Base-by-base conservation (phyloP, 768 basidiomycete genomes). In the Epithele typhae region DNA sequence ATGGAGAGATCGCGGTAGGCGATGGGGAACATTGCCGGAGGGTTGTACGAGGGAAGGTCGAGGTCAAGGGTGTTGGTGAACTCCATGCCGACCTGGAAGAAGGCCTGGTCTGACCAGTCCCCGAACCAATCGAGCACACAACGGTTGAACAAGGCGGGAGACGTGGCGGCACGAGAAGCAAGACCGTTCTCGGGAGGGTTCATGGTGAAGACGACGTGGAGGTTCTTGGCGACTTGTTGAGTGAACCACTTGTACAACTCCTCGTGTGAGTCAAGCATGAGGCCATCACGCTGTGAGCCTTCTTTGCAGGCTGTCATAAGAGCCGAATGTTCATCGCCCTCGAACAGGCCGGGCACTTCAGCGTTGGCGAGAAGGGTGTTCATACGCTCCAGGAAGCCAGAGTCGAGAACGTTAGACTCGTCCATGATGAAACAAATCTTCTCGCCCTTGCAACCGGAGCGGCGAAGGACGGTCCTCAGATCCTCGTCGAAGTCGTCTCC, bases 371-470 rank as follows among this genome's bases (percentile, higher is more conserved):
- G 78, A 12, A 99, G 79, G 0, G 96, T 99, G 65, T 99, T 99
- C 95, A 99, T 98, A n/a, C 96, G 83, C 64, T 99, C 96, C 54
- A 99, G 70, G 77, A 99, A 99, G 37, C 96, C 96, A 11, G 96
- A 95, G 64, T 99, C 96, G 25, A 98, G 84, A 11, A 98, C 96
- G 59, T 99, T 98, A 3, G 96, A 98, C 65, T 99, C 96, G 65
- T 99, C 96, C 96, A 99, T 97, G 71, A 99, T 98, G 76, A 99
- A 99, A 64, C 93, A 97, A 40, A 99, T 87, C 70, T 98, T 98
- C 68, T 99, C 96, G 56, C 93, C 93, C 63, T 98, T 99, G 74
- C 93, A 97, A 5, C 96, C 96, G 6, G 95, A 76, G 27, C 96
- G 86, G 36, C 96, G 90, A 30, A 99, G 82, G 5, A 99, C 96